Evolutionary conservation across 371 early-diverging fungal species (phyloP).

Genomic region (Rhizopus microsporus): DNA sequence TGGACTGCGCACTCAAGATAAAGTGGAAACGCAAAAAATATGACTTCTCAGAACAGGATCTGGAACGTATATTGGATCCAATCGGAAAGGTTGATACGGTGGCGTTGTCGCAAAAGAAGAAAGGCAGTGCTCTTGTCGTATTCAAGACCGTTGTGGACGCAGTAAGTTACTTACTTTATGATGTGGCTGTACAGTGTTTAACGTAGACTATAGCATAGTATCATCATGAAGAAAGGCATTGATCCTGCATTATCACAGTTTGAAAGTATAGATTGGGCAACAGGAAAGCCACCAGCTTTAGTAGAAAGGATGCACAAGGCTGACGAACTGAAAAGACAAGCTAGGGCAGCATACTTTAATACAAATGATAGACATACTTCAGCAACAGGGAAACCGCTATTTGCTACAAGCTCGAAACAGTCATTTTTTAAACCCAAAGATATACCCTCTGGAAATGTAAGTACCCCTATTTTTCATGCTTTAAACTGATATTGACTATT

Average conservation of each 20-base stretch:
- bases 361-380: slow-evolving; percentile 18
- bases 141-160: slow-evolving; percentile 52
- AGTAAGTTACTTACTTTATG: slow-evolving; percentile 27
- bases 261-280: slow-evolving; percentile 46
- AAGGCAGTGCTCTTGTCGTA: slow-evolving; percentile 42
- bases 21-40: slow-evolving; percentile 52
- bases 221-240: slow-evolving; percentile 41
- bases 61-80: slow-evolving; percentile 25
- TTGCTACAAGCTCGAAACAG: slow-evolving; percentile 19
- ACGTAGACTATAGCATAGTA: slow-evolving; percentile 30
- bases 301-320: slow-evolving; percentile 40
- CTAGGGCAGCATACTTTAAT: slow-evolving; percentile 23
- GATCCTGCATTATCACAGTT: slow-evolving; percentile 37
- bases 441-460: slow-evolving; percentile 32
- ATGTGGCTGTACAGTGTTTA: not conserved
- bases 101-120: slow-evolving; percentile 39
- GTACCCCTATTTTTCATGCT: not conserved
- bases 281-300: slow-evolving; percentile 45
- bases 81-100: slow-evolving; percentile 42
- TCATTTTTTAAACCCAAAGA: slow-evolving; percentile 39
- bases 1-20: slow-evolving; percentile 45
- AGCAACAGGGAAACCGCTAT: slow-evolving; percentile 33
- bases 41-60: slow-evolving; percentile 32
- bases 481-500: not conserved
- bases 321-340: slow-evolving; percentile 30